phyloP scores from a whole-genome alignment of 2,329 filamentous ascomycete species.

The Cryphonectria japonica region DNA sequence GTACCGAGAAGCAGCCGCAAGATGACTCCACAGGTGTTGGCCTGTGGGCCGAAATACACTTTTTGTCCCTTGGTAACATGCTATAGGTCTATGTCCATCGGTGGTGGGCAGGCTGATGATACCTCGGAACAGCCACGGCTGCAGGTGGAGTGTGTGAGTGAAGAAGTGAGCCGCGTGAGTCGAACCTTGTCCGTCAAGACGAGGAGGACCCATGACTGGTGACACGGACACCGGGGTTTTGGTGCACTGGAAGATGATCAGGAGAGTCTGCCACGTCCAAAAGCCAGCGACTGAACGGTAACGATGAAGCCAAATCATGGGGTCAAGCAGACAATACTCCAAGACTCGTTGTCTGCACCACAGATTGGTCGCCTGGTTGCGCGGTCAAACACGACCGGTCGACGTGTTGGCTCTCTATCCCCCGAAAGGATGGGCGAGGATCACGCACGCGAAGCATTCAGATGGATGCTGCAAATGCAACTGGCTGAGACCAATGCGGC shows the following conservation, averaged over 20 bases:
- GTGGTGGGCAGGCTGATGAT: background rate
- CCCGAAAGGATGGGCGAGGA: background rate
- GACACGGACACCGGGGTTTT: background rate
- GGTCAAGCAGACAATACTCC: slow-evolving; percentile 3
- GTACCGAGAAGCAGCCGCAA: background rate
- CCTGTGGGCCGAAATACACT: background rate
- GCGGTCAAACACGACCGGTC: background rate
- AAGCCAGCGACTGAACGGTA: background rate
- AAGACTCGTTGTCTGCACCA: background rate
- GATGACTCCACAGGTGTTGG: background rate
- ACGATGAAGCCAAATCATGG: background rate
- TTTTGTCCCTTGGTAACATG: background rate
- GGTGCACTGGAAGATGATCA: no score
- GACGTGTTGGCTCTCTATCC: slow-evolving; percentile 4
- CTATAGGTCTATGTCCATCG: no score
- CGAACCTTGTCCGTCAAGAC: background rate
- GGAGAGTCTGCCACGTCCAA: no score
- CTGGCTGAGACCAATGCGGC: background rate
- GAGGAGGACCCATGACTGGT: background rate
- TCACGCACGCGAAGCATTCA: background rate
- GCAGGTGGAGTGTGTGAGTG: background rate
- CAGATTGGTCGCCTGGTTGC: background rate
- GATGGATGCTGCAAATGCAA: background rate
- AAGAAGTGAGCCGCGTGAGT: background rate
- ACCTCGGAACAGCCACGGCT: background rate